A percentile compares a stretch with the other conserved stretches of the same genome.
phyloP scores from a whole-genome alignment of 495 filamentous ascomycete genomes.

The Hypoxylon intermedium region DNA sequence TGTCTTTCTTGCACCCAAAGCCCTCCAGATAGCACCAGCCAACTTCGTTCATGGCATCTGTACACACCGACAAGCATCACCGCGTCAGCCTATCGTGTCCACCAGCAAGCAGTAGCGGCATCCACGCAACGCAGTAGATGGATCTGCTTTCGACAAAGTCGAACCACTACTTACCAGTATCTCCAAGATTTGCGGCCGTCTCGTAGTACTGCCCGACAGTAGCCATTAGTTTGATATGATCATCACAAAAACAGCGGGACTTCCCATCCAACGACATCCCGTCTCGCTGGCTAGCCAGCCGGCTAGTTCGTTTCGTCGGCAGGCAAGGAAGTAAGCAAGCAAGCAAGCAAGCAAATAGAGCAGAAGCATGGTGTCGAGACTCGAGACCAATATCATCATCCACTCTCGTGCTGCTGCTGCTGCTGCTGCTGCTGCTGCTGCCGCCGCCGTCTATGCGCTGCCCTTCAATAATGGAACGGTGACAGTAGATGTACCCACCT shows the following conservation, averaged over 20 bases:
- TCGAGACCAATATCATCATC: too few relatives aligned
- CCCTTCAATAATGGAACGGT: constrained; percentile 32
- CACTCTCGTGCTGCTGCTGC: neutral
- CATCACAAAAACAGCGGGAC: constrained; percentile 28
- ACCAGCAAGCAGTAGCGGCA: constrained; percentile 10
- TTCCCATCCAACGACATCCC: constrained; percentile 6
- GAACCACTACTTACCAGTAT: constrained; percentile 64
- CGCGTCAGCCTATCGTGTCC: constrained; percentile 31
- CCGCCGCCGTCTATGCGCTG: neutral
- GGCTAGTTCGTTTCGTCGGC: neutral
- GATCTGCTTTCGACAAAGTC: constrained; percentile 19
- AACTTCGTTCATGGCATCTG: constrained; percentile 96
- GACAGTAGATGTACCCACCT: constrained; percentile 46
- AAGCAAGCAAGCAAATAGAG: too few relatives aligned
- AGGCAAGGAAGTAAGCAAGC: neutral
- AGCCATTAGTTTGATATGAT: constrained; percentile 37
- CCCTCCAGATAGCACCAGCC: constrained; percentile 96
- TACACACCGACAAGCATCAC: constrained; percentile 29
- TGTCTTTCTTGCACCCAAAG: constrained; percentile 94
- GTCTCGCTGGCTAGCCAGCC: constrained; percentile 9
- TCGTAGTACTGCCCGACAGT: constrained; percentile 81
- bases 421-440: too few relatives aligned
- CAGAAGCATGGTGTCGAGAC: too few relatives aligned
- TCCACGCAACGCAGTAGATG: constrained; percentile 21
- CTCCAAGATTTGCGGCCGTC: constrained; percentile 93